These are phyloP conservation scores for Gossypium trilobum DNA, from an alignment of 441 rosid species.

Conservation along the genomic window DNA sequence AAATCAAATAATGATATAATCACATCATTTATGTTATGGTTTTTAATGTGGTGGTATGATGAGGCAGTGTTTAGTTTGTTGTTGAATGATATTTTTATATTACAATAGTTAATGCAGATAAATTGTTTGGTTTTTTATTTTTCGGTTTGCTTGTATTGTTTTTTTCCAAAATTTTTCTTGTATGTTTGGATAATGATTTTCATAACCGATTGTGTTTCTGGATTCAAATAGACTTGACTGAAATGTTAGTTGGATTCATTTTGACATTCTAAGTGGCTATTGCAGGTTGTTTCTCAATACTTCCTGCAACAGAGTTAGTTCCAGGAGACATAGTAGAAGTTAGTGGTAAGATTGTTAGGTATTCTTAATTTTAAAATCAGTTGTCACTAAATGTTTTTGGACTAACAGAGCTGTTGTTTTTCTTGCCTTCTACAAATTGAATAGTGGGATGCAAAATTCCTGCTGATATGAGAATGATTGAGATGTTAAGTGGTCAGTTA, in stretches of 20 bases:
- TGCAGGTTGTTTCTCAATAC: conserved; percentile 92
- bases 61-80: not conserved
- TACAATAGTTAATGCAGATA: not conserved
- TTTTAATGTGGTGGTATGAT: conserved; percentile 1
- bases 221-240: not conserved
- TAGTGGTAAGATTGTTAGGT: conserved; percentile 44
- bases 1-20: conserved; percentile 15
- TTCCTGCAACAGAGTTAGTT: conserved; percentile 89
- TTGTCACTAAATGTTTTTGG: conserved; percentile 1
- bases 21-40: not conserved
- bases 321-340: conserved; percentile 97
- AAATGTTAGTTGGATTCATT: not conserved
- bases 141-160: not conserved
- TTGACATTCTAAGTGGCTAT: conserved; percentile 15
- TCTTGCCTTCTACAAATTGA: conserved; percentile 22
- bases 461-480: conserved; percentile 94
- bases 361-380: conserved; percentile 6
- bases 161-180: not conserved
- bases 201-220: not conserved
- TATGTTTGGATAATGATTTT: not conserved
- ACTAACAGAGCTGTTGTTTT: conserved; percentile 20
- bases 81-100: not conserved
- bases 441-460: conserved; percentile 97
- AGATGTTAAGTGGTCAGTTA: conserved; percentile 77
- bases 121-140: not conserved